These are phyloP conservation scores for Hericium rajendrae DNA, from an alignment of 768 basidiomycete species.

Conservation along the genomic window DNA sequence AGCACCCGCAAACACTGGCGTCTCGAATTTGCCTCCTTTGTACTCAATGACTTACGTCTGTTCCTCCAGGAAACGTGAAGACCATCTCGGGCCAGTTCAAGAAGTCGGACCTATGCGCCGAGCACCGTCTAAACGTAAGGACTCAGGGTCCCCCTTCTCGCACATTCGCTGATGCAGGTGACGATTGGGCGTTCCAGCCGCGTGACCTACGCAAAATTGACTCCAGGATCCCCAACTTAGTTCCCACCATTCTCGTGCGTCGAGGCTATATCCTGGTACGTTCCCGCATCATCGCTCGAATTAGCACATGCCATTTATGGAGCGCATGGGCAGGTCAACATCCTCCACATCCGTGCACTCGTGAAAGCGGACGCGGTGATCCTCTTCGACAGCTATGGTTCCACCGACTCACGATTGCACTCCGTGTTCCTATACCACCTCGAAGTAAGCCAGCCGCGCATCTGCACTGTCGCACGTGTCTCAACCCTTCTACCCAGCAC, in stretches of 20 bases:
- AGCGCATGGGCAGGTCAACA: constrained; percentile 58
- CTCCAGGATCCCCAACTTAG: constrained; percentile 85
- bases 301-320: neutral
- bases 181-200: constrained; percentile 39
- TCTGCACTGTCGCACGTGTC: constrained; percentile 5
- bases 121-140: constrained; percentile 85
- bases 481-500: constrained; percentile 38
- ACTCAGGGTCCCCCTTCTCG: constrained; percentile 3
- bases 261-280: constrained; percentile 80
- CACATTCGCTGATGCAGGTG: constrained; percentile 1
- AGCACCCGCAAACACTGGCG: neutral
- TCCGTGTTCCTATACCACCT: constrained; percentile 84
- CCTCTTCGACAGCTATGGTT: constrained; percentile 88
- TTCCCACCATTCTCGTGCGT: constrained; percentile 87
- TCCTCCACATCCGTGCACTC: constrained; percentile 89
- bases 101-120: constrained; percentile 78
- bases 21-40: neutral
- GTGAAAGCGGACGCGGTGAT: constrained; percentile 90
- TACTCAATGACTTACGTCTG: constrained; percentile 15
- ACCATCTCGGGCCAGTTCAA: constrained; percentile 86
- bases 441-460: constrained; percentile 40
- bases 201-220: constrained; percentile 97
- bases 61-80: constrained; percentile 62
- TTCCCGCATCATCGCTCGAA: constrained; percentile 9
- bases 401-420: constrained; percentile 75